Conservation (phyloP, 441 rosid species). For the Geranium incanum region DNA sequence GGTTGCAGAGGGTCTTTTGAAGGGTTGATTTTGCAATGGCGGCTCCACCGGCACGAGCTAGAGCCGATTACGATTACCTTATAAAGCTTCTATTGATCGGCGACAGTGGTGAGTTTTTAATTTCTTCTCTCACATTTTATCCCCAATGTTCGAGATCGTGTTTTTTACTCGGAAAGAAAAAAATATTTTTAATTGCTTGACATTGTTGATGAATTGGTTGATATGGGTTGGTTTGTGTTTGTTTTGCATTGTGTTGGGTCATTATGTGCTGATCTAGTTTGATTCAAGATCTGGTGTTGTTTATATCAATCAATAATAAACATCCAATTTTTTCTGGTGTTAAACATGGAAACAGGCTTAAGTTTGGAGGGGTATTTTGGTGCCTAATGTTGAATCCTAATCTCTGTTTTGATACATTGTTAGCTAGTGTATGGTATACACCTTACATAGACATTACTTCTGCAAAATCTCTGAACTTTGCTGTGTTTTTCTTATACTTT, state of each 20-base stretch:
- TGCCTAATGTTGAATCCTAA: background rate
- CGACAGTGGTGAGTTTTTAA: conserved; percentile 40
- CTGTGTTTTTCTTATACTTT: background rate
- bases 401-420: background rate
- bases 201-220: background rate
- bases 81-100: conserved; percentile 63
- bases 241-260: background rate
- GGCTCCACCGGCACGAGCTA: conserved; percentile 61
- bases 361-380: background rate
- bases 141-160: background rate
- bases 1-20: background rate
- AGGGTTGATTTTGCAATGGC: conserved; percentile 35
- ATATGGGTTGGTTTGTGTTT: background rate
- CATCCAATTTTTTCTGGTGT: background rate
- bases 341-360: background rate
- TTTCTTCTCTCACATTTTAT: background rate
- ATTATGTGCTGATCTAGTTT: background rate
- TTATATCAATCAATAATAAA: background rate
- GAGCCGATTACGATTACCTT: conserved; percentile 66
- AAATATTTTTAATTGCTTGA: background rate
- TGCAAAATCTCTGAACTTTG: background rate
- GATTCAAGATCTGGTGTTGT: background rate
- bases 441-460: background rate
- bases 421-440: background rate
- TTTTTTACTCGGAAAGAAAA: background rate